Percentiles rank a stretch among this genome's conserved stretches.
Evolutionary conservation across 768 basidiomycete species (phyloP).

Genomic region (Rhizopogon vinicolor): DNA sequence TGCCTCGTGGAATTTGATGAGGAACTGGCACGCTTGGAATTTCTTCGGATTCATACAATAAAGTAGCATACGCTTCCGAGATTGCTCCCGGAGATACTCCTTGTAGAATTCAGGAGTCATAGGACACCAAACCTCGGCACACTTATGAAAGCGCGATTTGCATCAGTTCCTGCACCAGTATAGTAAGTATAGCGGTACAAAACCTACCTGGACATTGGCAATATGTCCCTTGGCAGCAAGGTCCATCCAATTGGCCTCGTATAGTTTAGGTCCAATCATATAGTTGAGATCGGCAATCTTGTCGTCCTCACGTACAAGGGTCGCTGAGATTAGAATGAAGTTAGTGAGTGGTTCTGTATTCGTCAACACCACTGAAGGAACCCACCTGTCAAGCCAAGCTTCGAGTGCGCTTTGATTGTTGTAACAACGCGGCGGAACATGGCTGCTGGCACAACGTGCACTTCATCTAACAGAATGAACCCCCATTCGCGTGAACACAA

Average conservation of each 20-base stretch:
- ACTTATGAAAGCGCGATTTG: conserved; percentile 42
- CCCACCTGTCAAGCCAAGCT: conserved; percentile 92
- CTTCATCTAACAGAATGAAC: conserved; percentile 95
- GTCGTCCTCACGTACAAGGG: conserved; percentile 97
- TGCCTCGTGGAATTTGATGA: conserved; percentile 97
- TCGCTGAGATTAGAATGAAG: conserved; percentile 52
- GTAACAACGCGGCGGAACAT: conserved; percentile 99
- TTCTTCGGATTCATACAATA: conserved; percentile 99
- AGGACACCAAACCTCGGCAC: conserved; percentile 99
- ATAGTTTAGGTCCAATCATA: conserved; percentile 98
- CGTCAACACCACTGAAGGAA: conserved; percentile 5
- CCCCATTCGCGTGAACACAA: conserved; percentile 98
- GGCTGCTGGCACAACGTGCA: conserved; percentile 97
- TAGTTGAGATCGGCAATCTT: conserved; percentile 98
- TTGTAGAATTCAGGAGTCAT: conserved; percentile 99
- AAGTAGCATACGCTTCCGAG: conserved; percentile 89
- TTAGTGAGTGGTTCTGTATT: background rate
- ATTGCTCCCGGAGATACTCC: conserved; percentile 91
- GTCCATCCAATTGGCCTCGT: conserved; percentile 99
- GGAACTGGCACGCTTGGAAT: conserved; percentile 98
- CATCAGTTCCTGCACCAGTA: background rate
- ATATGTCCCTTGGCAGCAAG: conserved; percentile 99
- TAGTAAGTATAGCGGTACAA: background rate
- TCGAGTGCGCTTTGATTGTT: conserved; percentile 98
- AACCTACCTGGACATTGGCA: conserved; percentile 93